phyloP scores from a whole-genome alignment of 2,329 filamentous ascomycete genomes.

The Penicillium sp. region DNA sequence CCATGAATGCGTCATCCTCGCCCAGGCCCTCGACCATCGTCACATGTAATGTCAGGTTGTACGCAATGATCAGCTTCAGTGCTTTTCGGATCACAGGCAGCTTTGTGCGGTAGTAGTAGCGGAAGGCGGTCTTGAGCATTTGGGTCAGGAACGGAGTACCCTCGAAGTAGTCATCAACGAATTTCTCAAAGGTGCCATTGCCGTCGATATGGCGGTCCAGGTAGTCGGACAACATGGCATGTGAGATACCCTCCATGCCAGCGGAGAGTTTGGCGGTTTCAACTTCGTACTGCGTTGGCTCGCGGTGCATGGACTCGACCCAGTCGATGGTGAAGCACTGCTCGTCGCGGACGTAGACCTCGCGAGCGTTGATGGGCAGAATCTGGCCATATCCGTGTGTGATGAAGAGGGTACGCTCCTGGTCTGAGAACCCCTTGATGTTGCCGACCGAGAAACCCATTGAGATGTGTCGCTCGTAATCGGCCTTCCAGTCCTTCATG shows the following conservation, averaged over 20 bases:
- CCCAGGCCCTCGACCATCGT: conserved; percentile 90
- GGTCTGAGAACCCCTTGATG: conserved; percentile 75
- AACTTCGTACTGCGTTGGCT: conserved; percentile 77
- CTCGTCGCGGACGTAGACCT: conserved; percentile 88
- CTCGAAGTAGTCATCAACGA: conserved; percentile 94
- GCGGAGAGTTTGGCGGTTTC: conserved; percentile 86
- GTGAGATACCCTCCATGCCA: conserved; percentile 81
- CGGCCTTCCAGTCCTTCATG: conserved; percentile 99
- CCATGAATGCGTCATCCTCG: conserved; percentile 71
- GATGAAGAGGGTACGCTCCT: conserved; percentile 74
- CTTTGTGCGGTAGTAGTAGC: conserved; percentile 85
- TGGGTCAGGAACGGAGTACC: conserved; percentile 93
- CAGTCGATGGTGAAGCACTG: conserved; percentile 92
- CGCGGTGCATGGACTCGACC: conserved; percentile 76
- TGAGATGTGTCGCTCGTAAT: conserved; percentile 86
- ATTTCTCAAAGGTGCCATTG: conserved; percentile 84
- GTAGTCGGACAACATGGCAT: conserved; percentile 79
- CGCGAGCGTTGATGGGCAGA: conserved; percentile 86
- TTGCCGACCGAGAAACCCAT: conserved; percentile 89
- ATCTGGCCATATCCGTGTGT: conserved; percentile 95
- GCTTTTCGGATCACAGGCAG: conserved; percentile 90
- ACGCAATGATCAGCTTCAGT: conserved; percentile 88
- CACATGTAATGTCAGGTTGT: conserved; percentile 91
- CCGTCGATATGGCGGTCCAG: conserved; percentile 92
- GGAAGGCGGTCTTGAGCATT: conserved; percentile 92